Conservation (phyloP, 106 monocot genomes). For the Platanthera guangdongensis region DNA sequence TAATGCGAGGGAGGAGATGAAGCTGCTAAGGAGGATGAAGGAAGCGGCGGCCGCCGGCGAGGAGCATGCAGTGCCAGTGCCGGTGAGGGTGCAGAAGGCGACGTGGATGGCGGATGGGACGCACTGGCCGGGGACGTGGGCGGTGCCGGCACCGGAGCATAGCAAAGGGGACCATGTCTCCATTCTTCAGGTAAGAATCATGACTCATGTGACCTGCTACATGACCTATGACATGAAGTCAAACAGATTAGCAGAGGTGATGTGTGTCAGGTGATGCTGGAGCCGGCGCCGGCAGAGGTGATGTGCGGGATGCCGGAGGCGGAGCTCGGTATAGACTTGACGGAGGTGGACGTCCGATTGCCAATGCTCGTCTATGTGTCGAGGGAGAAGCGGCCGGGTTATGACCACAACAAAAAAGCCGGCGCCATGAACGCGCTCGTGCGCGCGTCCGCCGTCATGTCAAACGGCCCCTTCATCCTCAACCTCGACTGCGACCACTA, state of each 20-base stretch:
- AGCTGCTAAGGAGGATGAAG: slow-evolving; percentile 44
- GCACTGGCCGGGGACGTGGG: slow-evolving; percentile 83
- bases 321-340: no score
- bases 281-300: neutral
- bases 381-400: no score
- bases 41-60: slow-evolving; percentile 46
- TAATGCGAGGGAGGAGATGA: slow-evolving; percentile 73
- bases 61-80: slow-evolving; percentile 5
- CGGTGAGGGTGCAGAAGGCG: slow-evolving; percentile 50
- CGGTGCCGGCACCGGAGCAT: slow-evolving; percentile 39
- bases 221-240: no score
- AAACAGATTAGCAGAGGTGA: no score
- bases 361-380: no score
- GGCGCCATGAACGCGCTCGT: no score
- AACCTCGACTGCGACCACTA: no score
- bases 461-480: no score
- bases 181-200: slow-evolving; percentile 52
- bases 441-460: no score
- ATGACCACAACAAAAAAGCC: no score
- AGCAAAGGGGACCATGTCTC: slow-evolving; percentile 68
- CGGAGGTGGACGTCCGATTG: no score
- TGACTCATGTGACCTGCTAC: no score
- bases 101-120: slow-evolving; percentile 95
- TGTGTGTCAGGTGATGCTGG: neutral
- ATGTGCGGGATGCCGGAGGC: neutral